Evolutionary conservation across 257 asterid species (phyloP).

Genomic region (Anisodus acutangulus): DNA sequence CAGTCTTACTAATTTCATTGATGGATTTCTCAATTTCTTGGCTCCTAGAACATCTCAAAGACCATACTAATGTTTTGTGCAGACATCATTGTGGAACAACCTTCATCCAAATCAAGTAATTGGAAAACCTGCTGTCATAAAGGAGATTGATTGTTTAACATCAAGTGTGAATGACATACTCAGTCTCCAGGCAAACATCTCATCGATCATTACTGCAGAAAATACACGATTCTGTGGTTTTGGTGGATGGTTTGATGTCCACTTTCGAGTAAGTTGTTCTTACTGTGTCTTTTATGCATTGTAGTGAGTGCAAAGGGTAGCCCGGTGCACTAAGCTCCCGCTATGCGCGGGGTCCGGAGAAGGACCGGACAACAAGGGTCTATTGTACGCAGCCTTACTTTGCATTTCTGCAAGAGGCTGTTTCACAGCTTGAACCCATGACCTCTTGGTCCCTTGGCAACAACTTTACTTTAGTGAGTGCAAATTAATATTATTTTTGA

Average conservation of each 20-base stretch:
- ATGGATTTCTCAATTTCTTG: slow-evolving; percentile 22
- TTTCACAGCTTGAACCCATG: too few species aligned
- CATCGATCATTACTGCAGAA: slow-evolving; percentile 72
- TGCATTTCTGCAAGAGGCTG: too few species aligned
- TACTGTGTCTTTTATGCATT: background rate
- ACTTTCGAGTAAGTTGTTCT: slow-evolving; percentile 74
- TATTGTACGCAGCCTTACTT: too few species aligned
- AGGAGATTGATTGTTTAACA: slow-evolving; percentile 85
- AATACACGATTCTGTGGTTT: slow-evolving; percentile 73
- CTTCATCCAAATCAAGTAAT: slow-evolving; percentile 88
- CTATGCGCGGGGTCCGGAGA: too few species aligned
- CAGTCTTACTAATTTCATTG: background rate
- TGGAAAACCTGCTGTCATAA: slow-evolving; percentile 67
- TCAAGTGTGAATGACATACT: slow-evolving; percentile 65
- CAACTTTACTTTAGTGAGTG: background rate
- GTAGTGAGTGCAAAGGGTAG: background rate
- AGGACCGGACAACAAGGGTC: too few species aligned
- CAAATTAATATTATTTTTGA: background rate
- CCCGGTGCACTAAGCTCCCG: too few species aligned
- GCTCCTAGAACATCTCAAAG: slow-evolving; percentile 27
- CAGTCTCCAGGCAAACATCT: slow-evolving; percentile 56
- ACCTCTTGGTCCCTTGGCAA: too few species aligned
- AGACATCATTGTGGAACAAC: slow-evolving; percentile 89
- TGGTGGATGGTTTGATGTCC: slow-evolving; percentile 99
- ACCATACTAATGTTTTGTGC: slow-evolving; percentile 36